Evolutionary conservation across 495 filamentous ascomycete species (phyloP).

Genomic region (Hypomontagnella submonticulosa): DNA sequence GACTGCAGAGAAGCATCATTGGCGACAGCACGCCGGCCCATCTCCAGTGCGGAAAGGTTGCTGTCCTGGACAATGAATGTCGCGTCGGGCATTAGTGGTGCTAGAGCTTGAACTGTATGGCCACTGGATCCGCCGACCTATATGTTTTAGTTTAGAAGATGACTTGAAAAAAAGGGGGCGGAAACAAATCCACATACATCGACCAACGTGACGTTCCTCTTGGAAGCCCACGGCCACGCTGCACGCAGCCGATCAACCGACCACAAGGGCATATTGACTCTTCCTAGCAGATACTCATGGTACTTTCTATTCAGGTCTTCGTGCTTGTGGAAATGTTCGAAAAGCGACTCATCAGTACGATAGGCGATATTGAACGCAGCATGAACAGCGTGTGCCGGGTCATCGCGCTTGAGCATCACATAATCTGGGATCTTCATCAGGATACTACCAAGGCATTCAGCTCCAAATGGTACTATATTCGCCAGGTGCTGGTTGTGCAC

Average conservation of each 20-base stretch:
- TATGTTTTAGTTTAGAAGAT: constrained; percentile 2
- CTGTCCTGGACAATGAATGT: constrained; percentile 55
- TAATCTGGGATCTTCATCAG: constrained; percentile 39
- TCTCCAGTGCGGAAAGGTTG: constrained; percentile 39
- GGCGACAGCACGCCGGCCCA: constrained; percentile 34
- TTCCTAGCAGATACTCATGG: constrained; percentile 39
- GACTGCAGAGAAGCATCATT: constrained; percentile 25
- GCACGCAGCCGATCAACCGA: constrained; percentile 40
- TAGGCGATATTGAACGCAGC: constrained; percentile 50
- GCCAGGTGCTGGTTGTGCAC: constrained; percentile 81
- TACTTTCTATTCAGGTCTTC: constrained; percentile 31
- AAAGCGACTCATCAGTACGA: constrained; percentile 42
- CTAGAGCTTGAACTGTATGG: constrained; percentile 51
- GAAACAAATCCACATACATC: constrained; percentile 28
- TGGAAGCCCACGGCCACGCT: constrained; percentile 31
- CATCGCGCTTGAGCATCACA: constrained; percentile 37
- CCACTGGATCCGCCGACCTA: constrained; percentile 60
- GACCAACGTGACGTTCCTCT: constrained; percentile 33
- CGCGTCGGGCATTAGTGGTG: constrained; percentile 47
- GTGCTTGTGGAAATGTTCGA: constrained; percentile 36
- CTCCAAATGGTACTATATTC: constrained; percentile 80
- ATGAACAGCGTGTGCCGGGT: constrained; percentile 40
- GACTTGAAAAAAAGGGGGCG: not conserved
- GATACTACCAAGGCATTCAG: constrained; percentile 32
- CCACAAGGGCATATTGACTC: constrained; percentile 37